Evolutionary conservation across 495 filamentous ascomycete genomes (phyloP).

Genomic region (Tuber borchii): DNA sequence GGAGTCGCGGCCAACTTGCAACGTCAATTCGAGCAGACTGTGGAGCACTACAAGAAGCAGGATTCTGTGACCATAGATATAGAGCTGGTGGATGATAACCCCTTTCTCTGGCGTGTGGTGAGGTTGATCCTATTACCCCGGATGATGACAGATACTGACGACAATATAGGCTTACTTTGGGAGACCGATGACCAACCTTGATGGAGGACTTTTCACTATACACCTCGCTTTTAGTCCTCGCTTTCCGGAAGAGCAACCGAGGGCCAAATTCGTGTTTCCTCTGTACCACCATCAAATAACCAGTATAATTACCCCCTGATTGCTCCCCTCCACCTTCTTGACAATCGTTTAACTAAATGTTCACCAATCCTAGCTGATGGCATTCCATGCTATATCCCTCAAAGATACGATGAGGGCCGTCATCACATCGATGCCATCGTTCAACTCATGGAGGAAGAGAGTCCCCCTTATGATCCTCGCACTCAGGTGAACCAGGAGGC

Average conservation of each 20-base stretch:
- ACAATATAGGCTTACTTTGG: slow-evolving; percentile 69
- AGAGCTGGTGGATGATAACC: slow-evolving; percentile 65
- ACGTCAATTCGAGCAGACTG: slow-evolving; percentile 77
- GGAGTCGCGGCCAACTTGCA: slow-evolving; percentile 74
- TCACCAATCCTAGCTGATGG: slow-evolving; percentile 49
- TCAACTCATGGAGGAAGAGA: slow-evolving; percentile 73
- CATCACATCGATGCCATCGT: slow-evolving; percentile 83
- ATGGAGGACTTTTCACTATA: slow-evolving; percentile 83
- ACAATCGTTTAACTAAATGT: slow-evolving; percentile 4
- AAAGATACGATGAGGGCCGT: slow-evolving; percentile 66
- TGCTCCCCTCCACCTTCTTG: not conserved
- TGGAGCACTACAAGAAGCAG: slow-evolving; percentile 62
- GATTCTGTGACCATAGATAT: slow-evolving; percentile 65
- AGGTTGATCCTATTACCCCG: slow-evolving; percentile 51
- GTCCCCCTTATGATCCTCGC: slow-evolving; percentile 81
- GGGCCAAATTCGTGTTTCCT: slow-evolving; percentile 69
- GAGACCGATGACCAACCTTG: slow-evolving; percentile 83
- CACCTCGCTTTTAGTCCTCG: slow-evolving; percentile 74
- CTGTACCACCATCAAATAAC: slow-evolving; percentile 89
- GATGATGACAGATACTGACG: not conserved
- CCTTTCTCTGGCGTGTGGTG: slow-evolving; percentile 56
- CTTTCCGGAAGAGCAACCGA: slow-evolving; percentile 86
- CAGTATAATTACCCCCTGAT: slow-evolving; percentile 24
- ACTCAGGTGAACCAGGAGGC: slow-evolving; percentile 84
- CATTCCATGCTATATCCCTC: slow-evolving; percentile 74